phyloP scores from a whole-genome alignment of 176 grass and related monocot species.

The Oryza australiensis region DNA sequence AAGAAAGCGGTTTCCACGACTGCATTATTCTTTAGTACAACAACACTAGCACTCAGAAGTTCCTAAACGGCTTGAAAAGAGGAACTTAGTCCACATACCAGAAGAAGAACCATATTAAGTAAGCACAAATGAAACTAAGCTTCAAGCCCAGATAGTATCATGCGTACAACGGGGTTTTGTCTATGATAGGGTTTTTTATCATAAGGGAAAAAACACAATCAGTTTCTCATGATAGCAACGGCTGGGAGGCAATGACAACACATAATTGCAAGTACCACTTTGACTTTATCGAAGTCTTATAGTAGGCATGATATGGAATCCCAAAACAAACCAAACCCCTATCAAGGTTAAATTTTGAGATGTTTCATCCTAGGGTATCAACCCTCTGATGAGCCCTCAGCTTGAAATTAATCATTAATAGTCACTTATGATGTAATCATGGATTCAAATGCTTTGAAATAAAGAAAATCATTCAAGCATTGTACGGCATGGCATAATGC shows the following conservation, averaged over 20 bases:
- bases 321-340: not conserved
- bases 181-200: too few species aligned
- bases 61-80: too few species aligned
- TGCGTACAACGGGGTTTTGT: too few species aligned
- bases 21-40: too few species aligned
- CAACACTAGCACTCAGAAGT: too few species aligned
- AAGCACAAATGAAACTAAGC: too few species aligned
- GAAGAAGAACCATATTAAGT: too few species aligned
- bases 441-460: constrained; percentile 42
- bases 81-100: too few species aligned
- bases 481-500: constrained; percentile 29
- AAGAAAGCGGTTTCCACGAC: too few species aligned
- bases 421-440: constrained; percentile 5
- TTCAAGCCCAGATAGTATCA: too few species aligned
- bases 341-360: not conserved
- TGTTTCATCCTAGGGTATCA: not conserved
- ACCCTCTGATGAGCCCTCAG: not conserved
- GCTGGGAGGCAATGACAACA: not conserved
- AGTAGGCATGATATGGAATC: not conserved
- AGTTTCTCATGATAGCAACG: not conserved
- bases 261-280: not conserved
- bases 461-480: constrained; percentile 25
- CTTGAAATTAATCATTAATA: not conserved
- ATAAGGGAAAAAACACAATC: not conserved
- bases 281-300: not conserved